Evolutionary conservation across 352 stramenopile genomes (phyloP).

Genomic region (Globisporangium abappressorium): DNA sequence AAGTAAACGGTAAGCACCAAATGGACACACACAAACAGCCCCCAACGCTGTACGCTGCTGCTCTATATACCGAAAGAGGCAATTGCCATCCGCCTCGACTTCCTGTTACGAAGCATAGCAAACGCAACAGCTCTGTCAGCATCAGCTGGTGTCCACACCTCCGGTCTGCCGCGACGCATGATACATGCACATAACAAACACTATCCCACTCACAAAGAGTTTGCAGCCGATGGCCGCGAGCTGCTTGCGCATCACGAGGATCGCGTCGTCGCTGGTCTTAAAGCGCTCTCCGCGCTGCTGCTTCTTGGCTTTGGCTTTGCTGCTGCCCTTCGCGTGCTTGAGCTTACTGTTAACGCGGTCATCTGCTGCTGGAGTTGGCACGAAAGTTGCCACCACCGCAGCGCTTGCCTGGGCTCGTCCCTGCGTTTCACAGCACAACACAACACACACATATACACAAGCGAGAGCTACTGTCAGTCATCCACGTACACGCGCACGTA

Average conservation of each 20-base stretch:
- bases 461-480: neutral
- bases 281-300: slow-evolving; percentile 19
- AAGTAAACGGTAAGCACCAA: neutral
- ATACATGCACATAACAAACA: neutral
- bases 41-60: neutral
- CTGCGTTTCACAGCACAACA: neutral
- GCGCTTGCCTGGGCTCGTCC: neutral
- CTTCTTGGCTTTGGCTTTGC: slow-evolving; percentile 27
- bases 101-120: slow-evolving; percentile 32
- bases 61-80: slow-evolving; percentile 63
- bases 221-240: slow-evolving; percentile 63
- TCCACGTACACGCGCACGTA: neutral
- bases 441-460: neutral
- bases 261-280: slow-evolving; percentile 40
- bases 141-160: neutral
- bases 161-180: neutral
- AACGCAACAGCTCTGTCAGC: neutral
- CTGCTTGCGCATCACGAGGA: slow-evolving; percentile 56
- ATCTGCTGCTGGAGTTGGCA: slow-evolving; percentile 3
- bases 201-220: slow-evolving; percentile 32
- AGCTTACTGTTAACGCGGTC: slow-evolving; percentile 9
- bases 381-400: neutral
- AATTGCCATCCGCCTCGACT: slow-evolving; percentile 81
- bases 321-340: slow-evolving; percentile 6
- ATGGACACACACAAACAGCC: slow-evolving; percentile 20